Conservation (phyloP, 305 asterid species). For the Fraxinus platypoda region DNA sequence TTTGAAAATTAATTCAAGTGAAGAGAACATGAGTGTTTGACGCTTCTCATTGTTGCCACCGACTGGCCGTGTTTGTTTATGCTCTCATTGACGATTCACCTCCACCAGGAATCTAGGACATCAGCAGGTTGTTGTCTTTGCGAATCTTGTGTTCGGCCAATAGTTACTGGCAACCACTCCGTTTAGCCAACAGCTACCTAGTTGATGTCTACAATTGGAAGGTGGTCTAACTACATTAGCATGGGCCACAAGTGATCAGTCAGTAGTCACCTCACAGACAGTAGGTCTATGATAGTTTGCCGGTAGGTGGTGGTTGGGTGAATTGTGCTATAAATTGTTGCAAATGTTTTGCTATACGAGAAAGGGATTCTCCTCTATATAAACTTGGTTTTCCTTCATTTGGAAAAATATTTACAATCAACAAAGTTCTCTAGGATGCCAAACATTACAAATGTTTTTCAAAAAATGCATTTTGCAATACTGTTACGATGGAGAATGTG, state of each 20-base stretch:
- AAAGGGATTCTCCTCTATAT: background rate
- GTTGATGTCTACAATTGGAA: background rate
- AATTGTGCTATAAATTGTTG: background rate
- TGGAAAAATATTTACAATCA: too few relatives aligned
- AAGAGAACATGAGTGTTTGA: background rate
- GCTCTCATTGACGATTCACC: background rate
- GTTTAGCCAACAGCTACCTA: background rate
- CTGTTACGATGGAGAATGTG: too few relatives aligned
- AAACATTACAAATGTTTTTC: too few relatives aligned
- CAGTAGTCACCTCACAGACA: background rate
- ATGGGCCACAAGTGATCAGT: background rate
- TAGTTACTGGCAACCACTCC: background rate
- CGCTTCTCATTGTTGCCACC: background rate
- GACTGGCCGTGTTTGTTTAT: background rate
- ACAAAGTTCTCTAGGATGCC: too few relatives aligned
- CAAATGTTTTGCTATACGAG: background rate
- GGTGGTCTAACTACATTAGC: background rate
- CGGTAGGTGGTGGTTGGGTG: background rate
- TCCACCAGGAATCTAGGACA: background rate
- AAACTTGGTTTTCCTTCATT: too few relatives aligned
- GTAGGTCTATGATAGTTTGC: background rate
- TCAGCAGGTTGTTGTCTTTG: background rate
- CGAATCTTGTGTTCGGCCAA: background rate
- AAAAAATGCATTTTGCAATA: too few relatives aligned
- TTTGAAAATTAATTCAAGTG: too few relatives aligned